Evolutionary conservation across 1,284 basidiomycete genomes (phyloP).

Genomic region (Apiotrichum sp.): DNA sequence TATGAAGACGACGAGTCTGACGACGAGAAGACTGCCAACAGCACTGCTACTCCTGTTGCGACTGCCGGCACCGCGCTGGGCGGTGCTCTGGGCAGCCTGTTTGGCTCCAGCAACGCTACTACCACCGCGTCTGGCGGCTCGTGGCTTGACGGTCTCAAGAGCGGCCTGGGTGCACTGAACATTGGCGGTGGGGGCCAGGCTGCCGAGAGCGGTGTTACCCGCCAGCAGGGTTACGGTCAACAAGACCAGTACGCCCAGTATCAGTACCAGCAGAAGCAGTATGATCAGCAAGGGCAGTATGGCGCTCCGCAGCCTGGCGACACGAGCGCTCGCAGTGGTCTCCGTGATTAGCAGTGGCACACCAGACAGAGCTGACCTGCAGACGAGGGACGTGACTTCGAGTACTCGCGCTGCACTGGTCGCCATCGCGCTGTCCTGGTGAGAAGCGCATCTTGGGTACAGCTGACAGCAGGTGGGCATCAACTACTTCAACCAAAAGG

Average conservation of each 20-base stretch:
- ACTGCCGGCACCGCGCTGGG: background rate
- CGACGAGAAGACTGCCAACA: background rate
- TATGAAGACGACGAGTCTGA: no score
- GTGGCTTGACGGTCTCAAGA: background rate
- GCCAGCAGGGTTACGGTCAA: no score
- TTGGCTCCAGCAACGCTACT: background rate
- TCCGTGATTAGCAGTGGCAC: no score
- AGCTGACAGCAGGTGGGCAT: conserved; percentile 35
- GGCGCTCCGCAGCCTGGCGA: no score
- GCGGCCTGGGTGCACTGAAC: background rate
- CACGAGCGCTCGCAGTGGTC: no score
- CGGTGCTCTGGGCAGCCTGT: background rate
- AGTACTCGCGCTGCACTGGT: conserved; percentile 68
- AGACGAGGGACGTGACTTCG: conserved; percentile 55
- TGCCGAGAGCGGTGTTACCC: background rate
- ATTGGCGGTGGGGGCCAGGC: background rate
- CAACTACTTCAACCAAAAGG: conserved; percentile 40
- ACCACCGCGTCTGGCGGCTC: background rate
- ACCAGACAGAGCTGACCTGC: background rate
- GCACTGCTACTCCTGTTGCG: background rate
- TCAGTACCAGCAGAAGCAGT: no score
- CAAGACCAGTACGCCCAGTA: no score
- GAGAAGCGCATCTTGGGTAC: conserved; percentile 62
- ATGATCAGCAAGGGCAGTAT: no score
- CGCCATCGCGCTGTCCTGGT: conserved; percentile 9